Evolutionary conservation across 2,329 filamentous ascomycete genomes (phyloP).

Genomic region (Arachnomyces sp.): DNA sequence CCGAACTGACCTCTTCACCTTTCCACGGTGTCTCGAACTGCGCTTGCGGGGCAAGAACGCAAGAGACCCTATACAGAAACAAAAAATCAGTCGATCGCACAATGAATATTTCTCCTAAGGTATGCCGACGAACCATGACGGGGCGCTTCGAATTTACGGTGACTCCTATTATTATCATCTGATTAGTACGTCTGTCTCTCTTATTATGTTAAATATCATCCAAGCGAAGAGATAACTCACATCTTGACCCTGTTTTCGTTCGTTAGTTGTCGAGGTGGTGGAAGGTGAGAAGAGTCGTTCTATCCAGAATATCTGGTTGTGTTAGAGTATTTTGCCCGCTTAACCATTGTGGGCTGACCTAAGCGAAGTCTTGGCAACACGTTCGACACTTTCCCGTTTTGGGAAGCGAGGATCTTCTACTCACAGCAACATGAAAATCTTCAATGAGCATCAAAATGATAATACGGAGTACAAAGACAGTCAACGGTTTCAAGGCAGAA

Average conservation of each 20-base stretch:
- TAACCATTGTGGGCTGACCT: constrained; percentile 38
- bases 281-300: constrained; percentile 25
- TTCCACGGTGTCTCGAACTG: constrained; percentile 86
- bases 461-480: no score
- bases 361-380: constrained; percentile 28
- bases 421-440: no score
- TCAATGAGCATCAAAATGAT: no score
- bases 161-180: constrained; percentile 38
- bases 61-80: constrained; percentile 53
- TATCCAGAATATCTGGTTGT: constrained; percentile 25
- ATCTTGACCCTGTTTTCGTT: constrained; percentile 44
- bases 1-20: constrained; percentile 86
- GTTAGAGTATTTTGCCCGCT: constrained; percentile 33
- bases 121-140: constrained; percentile 76
- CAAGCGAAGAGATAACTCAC: constrained; percentile 26
- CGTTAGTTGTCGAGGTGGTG: constrained; percentile 40
- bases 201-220: constrained; percentile 11
- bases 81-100: constrained; percentile 13
- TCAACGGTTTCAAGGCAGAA: no score
- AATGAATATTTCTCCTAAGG: constrained; percentile 2
- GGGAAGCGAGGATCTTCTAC: neutral
- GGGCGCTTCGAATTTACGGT: constrained; percentile 75
- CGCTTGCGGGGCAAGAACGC: constrained; percentile 86
- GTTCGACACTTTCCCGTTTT: constrained; percentile 7
- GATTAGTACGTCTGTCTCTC: no score